These are phyloP conservation scores for Lantana camara DNA, from an alignment of 257 asterid genomes.

Conservation along the genomic window DNA sequence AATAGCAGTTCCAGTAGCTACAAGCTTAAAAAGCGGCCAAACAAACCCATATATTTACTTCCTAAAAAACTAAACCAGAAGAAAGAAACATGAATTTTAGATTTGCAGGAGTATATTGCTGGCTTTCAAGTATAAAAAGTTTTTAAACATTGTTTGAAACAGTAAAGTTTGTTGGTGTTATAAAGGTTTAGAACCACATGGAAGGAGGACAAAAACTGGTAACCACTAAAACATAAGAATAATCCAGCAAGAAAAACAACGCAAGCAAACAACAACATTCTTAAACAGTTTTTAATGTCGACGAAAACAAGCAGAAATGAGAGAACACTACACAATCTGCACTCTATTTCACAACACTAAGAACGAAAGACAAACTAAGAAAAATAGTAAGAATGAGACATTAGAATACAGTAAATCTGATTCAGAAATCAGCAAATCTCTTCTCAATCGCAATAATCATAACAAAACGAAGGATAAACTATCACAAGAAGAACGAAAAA, in stretches of 20 bases:
- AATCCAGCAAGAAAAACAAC: background rate
- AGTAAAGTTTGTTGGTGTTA: background rate
- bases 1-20: background rate
- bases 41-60: background rate
- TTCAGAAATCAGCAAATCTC: background rate
- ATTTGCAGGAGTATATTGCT: background rate
- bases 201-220: background rate
- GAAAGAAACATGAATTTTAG: too few relatives aligned
- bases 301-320: too few relatives aligned
- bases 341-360: background rate
- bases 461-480: background rate
- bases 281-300: background rate
- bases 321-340: background rate
- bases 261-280: too few relatives aligned
- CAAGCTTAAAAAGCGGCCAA: background rate
- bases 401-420: background rate
- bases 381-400: background rate
- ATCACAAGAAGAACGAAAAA: background rate
- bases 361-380: background rate
- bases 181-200: background rate
- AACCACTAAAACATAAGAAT: background rate
- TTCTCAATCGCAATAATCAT: background rate
- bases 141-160: background rate
- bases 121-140: background rate
- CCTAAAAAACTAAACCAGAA: background rate